A percentile compares a stretch with the other conserved stretches of the same genome.
These are phyloP conservation scores for Apiotrichum akiyoshidainum DNA, from an alignment of 1,284 basidiomycete species.

Conservation along the genomic window DNA sequence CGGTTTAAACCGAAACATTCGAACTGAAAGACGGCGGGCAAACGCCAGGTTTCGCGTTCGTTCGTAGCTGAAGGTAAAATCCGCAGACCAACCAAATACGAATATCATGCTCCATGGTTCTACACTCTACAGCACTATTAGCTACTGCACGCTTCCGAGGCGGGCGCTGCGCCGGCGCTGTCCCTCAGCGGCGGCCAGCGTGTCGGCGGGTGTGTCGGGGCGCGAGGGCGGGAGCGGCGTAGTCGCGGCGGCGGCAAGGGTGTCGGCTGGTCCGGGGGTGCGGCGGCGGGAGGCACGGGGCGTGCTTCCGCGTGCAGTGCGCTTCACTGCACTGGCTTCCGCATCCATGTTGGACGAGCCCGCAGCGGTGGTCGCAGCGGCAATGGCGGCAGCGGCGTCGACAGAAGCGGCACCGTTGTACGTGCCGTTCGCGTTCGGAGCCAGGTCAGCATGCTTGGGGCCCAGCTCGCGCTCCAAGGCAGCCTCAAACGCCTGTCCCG, in stretches of 20 bases:
- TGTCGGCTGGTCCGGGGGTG: neutral
- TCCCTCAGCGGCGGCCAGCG: neutral
- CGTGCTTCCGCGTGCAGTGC: neutral
- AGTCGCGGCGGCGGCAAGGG: neutral
- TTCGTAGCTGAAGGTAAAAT: too few relatives aligned
- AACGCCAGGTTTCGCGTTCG: too few relatives aligned
- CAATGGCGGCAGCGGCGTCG: neutral
- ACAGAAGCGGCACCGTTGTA: too few relatives aligned
- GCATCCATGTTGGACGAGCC: neutral
- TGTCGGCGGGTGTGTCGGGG: neutral
- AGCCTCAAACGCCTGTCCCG: neutral
- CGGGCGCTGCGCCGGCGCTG: slow-evolving; percentile 7
- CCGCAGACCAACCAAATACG: too few relatives aligned
- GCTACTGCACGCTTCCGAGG: neutral
- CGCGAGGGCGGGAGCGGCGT: slow-evolving; percentile 11
- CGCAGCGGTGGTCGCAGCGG: neutral
- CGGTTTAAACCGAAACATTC: too few relatives aligned
- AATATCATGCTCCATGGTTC: too few relatives aligned
- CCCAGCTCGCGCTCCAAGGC: slow-evolving; percentile 1
- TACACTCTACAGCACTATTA: neutral
- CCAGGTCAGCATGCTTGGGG: too few relatives aligned
- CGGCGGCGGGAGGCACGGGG: neutral
- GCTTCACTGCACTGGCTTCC: neutral
- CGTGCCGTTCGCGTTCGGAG: too few relatives aligned
- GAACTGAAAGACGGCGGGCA: too few relatives aligned